Conservation (phyloP, 1,284 basidiomycete species). For the Apiotrichum veenhuisii region DNA sequence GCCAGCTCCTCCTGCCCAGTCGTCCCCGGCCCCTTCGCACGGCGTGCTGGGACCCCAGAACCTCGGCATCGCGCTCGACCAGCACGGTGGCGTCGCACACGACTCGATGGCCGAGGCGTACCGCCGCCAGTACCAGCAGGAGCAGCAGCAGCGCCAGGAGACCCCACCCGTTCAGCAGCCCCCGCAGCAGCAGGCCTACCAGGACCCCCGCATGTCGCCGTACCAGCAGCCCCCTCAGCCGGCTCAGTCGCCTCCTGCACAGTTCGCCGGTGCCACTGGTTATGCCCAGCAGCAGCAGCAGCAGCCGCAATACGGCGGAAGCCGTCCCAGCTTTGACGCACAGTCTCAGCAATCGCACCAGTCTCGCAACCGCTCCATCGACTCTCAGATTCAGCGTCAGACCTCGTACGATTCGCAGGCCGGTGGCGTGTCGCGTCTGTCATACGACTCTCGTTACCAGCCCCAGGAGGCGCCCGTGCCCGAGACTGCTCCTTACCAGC, state of each 20-base stretch:
- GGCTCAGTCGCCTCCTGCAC: conserved; percentile 4
- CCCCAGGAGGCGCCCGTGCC: conserved; percentile 2
- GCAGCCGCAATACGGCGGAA: conserved; percentile 23
- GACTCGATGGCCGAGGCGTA: conserved; percentile 70
- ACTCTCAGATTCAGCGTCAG: background rate
- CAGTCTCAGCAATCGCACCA: background rate
- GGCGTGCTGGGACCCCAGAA: conserved; percentile 44
- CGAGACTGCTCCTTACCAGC: conserved; percentile 1
- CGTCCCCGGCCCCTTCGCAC: conserved; percentile 35
- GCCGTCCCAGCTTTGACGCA: background rate
- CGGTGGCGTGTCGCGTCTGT: background rate
- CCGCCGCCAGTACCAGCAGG: conserved; percentile 43
- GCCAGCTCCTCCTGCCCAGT: conserved; percentile 55
- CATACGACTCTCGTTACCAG: conserved; percentile 1
- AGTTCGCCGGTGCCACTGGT: background rate
- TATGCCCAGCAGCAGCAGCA: conserved; percentile 28
- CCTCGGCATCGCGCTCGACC: conserved; percentile 72
- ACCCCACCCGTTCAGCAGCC: conserved; percentile 25
- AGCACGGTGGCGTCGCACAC: conserved; percentile 68
- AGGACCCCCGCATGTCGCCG: conserved; percentile 1
- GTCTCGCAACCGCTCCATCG: background rate
- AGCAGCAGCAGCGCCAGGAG: conserved; percentile 34
- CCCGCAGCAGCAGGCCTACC: conserved; percentile 12
- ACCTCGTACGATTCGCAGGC: conserved; percentile 3
- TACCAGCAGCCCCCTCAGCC: conserved; percentile 2